These are phyloP conservation scores for Neophaeococcomyces mojaviensis DNA, from an alignment of 2,329 filamentous ascomycete genomes.

Conservation along the genomic window DNA sequence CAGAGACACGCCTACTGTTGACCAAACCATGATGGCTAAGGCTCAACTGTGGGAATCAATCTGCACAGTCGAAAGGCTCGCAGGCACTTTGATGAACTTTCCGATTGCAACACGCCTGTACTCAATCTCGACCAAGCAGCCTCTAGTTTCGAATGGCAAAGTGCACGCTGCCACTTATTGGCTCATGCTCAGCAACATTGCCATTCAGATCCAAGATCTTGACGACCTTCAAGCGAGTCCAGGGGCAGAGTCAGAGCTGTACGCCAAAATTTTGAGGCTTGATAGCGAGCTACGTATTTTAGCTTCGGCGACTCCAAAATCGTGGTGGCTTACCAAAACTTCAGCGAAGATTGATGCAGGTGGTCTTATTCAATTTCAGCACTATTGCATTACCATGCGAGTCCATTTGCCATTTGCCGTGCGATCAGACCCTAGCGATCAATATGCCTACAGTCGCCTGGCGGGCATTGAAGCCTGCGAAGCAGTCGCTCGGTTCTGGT, in stretches of 20 bases:
- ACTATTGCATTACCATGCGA: constrained; percentile 13
- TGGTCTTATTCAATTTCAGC: constrained; percentile 9
- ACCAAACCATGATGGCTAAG: constrained; percentile 17
- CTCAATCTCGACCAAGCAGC: constrained; percentile 6
- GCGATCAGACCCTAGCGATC: constrained; percentile 6
- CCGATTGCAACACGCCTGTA: constrained; percentile 28
- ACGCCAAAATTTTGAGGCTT: constrained; percentile 11
- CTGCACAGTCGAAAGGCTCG: constrained; percentile 28
- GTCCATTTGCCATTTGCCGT: constrained; percentile 13
- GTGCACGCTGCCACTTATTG: constrained; percentile 9
- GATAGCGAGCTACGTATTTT: constrained; percentile 13
- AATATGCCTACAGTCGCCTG: constrained; percentile 11
- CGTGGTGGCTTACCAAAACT: constrained; percentile 9
- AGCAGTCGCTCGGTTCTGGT: constrained; percentile 12
- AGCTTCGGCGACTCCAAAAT: constrained; percentile 7
- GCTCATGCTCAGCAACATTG: constrained; percentile 11
- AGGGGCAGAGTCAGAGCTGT: constrained; percentile 7
- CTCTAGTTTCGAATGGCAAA: constrained; percentile 6
- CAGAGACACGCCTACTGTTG: not conserved
- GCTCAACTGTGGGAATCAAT: constrained; percentile 29
- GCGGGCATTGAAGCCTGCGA: constrained; percentile 14
- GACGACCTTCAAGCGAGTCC: constrained; percentile 8
- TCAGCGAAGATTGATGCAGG: constrained; percentile 2
- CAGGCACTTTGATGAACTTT: constrained; percentile 30
- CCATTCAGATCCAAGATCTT: constrained; percentile 8